A percentile compares a stretch with the other conserved stretches of the same genome.
Conservation (phyloP, 2,329 filamentous ascomycete species). For the Myriosclerotinia duriaeana region DNA sequence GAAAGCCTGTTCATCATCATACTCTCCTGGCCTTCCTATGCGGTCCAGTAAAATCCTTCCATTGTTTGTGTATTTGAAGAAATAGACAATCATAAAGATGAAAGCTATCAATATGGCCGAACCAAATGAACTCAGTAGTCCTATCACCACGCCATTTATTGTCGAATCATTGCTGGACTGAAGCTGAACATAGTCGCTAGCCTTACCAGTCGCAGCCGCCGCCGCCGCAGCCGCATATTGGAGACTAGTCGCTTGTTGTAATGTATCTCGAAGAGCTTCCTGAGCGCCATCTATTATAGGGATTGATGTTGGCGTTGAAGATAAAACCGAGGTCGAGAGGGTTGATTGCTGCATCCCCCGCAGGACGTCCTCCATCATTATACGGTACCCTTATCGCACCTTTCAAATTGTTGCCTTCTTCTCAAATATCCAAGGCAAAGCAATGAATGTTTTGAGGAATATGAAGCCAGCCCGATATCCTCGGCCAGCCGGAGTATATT, state of each 20-base stretch:
- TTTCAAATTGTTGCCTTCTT: conserved; percentile 6
- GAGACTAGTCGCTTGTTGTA: conserved; percentile 12
- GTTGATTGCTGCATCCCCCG: conserved; percentile 30
- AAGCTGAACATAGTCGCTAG: conserved; percentile 9
- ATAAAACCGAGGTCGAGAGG: conserved; percentile 30
- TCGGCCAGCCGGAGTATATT: conserved; percentile 22
- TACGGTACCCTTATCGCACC: conserved; percentile 21
- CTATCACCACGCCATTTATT: conserved; percentile 83
- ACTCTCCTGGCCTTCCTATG: conserved; percentile 90
- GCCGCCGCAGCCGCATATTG: not conserved
- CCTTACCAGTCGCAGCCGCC: not conserved
- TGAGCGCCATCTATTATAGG: conserved; percentile 19
- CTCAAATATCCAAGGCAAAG: not conserved
- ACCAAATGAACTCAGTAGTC: conserved; percentile 89
- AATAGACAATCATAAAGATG: conserved; percentile 80
- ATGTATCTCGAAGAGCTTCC: conserved; percentile 20
- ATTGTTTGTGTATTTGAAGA: conserved; percentile 85
- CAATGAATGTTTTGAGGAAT: conserved; percentile 7
- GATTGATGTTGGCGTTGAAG: conserved; percentile 24
- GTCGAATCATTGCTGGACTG: conserved; percentile 42
- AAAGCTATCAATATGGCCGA: conserved; percentile 82
- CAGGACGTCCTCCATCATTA: conserved; percentile 31
- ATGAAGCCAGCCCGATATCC: conserved; percentile 17
- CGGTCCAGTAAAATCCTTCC: conserved; percentile 92
- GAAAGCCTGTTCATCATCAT: conserved; percentile 96